Base-by-base conservation (phyloP, 78 protist species). In the Cyanophora paradoxa region DNA sequence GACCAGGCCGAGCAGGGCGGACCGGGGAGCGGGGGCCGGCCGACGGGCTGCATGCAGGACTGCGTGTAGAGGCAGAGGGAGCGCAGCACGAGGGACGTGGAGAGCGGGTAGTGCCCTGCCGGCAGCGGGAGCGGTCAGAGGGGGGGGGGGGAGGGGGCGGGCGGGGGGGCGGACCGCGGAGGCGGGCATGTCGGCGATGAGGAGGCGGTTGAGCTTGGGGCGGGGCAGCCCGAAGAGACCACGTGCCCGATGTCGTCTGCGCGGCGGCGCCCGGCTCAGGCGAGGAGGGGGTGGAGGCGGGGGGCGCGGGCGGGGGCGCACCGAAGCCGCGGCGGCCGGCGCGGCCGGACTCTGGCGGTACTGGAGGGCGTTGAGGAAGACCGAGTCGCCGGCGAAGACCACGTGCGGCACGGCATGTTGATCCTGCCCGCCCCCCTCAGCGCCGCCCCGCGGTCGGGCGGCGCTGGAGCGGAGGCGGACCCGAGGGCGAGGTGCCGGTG, bases 271-370 rank as follows among this genome's bases (percentile, higher is more conserved):
- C 94, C 94, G 1, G 91, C 88, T 26, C 94, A n/a, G n/a, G n/a
- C n/a, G n/a, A n/a, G n/a, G n/a, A n/a, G n/a, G n/a, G n/a, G n/a
- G 34, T 83, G 48, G 28, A 90, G 90, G n/a, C n/a, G n/a, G n/a
- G n/a, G n/a, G n/a, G n/a, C n/a, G n/a, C n/a, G n/a, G n/a, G n/a
- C n/a, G n/a, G n/a, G 16, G 36, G 57, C 36, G 14, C 14, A 44
- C 89, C 96, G 28, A 61, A 50, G 11, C 97, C 97, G 26, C 97
- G 75, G 7, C 97, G 77, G n/a, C 97, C 97, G 1, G 94, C 90
- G 26, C 97, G 85, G 14, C 97, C 97, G 10, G 85, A 59, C 87
- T 79, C 72, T 92, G 97, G n/a, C 87, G 74, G 83, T 66, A 90
- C 31, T 56, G 41, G 37, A 86, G 50, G 34, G 90, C 28, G 67